A percentile compares a stretch with the other conserved stretches of the same genome.
Conservation (phyloP, 768 basidiomycete genomes). For the Hypholoma fasciculare region DNA sequence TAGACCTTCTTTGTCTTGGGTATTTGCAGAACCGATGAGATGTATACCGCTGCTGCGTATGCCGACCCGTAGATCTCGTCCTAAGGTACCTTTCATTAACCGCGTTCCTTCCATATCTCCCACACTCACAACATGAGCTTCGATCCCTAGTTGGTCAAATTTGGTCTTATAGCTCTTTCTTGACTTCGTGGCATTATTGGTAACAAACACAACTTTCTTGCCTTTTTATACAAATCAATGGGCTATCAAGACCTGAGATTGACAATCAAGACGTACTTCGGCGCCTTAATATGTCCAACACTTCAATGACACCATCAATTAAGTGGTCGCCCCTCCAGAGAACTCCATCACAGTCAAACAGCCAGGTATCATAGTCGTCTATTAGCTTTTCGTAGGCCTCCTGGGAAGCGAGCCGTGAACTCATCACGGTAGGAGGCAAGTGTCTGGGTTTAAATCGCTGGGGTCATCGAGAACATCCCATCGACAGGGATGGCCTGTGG, state of each 20-base stretch:
- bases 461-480: too few species aligned
- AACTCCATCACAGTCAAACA: slow-evolving; percentile 97
- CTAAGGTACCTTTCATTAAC: slow-evolving; percentile 37
- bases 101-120: slow-evolving; percentile 3
- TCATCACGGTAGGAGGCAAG: slow-evolving; percentile 22
- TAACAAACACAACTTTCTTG: slow-evolving; percentile 89
- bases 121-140: slow-evolving; percentile 76
- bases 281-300: slow-evolving; percentile 68
- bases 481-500: too few species aligned
- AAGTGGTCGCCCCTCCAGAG: slow-evolving; percentile 85
- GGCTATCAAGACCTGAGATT: slow-evolving; percentile 2
- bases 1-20: slow-evolving; percentile 93
- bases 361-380: slow-evolving; percentile 85
- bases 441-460: background rate
- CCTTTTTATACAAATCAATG: slow-evolving; percentile 41
- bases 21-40: slow-evolving; percentile 86
- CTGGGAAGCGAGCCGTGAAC: slow-evolving; percentile 36
- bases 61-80: slow-evolving; percentile 98
- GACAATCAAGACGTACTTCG: slow-evolving; percentile 52
- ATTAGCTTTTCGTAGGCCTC: slow-evolving; percentile 50
- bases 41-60: slow-evolving; percentile 67
- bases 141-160: slow-evolving; percentile 87
- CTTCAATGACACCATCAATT: slow-evolving; percentile 77
- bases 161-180: slow-evolving; percentile 84
- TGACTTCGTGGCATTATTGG: slow-evolving; percentile 97